Percentiles rank a stretch among this genome's conserved stretches.
These are phyloP conservation scores for Alnus glutinosa DNA, from an alignment of 306 rosid species.

Conservation along the genomic window DNA sequence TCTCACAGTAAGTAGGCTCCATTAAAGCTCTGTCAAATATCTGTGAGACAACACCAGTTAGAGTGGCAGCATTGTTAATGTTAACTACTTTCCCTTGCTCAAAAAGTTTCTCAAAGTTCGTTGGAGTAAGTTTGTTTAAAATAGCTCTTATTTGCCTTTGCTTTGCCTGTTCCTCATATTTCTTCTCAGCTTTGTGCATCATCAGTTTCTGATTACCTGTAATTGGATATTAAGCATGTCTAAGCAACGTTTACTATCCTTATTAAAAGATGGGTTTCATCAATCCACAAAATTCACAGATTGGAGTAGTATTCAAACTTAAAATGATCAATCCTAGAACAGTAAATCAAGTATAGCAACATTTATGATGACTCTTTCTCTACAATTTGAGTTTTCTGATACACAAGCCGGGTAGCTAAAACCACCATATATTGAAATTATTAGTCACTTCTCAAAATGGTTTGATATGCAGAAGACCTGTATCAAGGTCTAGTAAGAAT, in stretches of 20 bases:
- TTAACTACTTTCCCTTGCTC: constrained; percentile 95
- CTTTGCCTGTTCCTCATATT: constrained; percentile 69
- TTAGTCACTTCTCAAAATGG: not conserved
- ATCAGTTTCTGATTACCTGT: constrained; percentile 60
- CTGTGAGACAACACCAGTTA: constrained; percentile 88
- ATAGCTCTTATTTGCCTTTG: constrained; percentile 90
- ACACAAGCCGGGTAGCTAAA: not conserved
- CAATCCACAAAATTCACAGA: not conserved
- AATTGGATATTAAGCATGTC: not conserved
- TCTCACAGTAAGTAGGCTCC: constrained; percentile 99
- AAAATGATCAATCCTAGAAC: not conserved
- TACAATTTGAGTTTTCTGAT: not conserved
- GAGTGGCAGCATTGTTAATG: constrained; percentile 73
- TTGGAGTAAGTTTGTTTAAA: constrained; percentile 89
- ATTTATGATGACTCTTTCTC: not conserved
- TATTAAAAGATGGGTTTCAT: not conserved
- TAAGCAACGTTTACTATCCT: too few species aligned
- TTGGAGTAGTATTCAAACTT: not conserved
- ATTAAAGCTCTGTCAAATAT: constrained; percentile 93
- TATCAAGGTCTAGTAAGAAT: not conserved
- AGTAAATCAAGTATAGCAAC: not conserved
- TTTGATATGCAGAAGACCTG: not conserved
- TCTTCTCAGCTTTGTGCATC: constrained; percentile 82
- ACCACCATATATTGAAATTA: not conserved
- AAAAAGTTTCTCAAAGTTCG: constrained; percentile 87